Evolutionary conservation across 1,284 basidiomycete species (phyloP), one percentile per base, ranked within the genome.

Genomic region (Trametes versicolor): DNA sequence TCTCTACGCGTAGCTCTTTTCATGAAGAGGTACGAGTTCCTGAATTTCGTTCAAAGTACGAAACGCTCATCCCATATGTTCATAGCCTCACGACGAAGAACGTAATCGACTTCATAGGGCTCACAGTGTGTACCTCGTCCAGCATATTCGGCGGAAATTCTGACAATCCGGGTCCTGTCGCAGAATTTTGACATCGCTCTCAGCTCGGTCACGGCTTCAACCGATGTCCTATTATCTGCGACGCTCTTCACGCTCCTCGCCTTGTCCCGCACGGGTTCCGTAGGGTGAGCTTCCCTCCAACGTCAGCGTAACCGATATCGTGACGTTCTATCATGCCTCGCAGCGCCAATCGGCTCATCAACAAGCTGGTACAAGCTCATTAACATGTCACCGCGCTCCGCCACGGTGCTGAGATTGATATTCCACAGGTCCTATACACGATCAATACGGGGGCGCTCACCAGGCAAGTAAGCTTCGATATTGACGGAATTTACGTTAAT

Each of bases 261-360:
- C 15, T 58, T 60, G 55, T 65, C 64, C 39, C 63, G 67, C 10
- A 68, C 64, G 1, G 64, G 62, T 10, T 65, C 67, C 10, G 53
- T 50, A 51, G 67, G 67, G 67, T 68, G 29, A 27, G 67, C 54
- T 2, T 8, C 19, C 9, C 25, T 9, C 5, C 12, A 21, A 6
- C 0, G 0, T 0, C 48, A 0, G n/a, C 37, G 10, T 19, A 6
- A 25, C 3, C n/a, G 7, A 12, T 15, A 8, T 4, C 10, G 34
- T 25, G 15, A 2, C 25, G 19, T 10, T n/a, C 19, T 25, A 1
- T 5, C 19, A 34, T 4, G n/a, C 21, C 1, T 27, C 15, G 2
- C 25, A 68, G 67, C 2, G 67, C 64, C 7, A 64, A 68, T 19
- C 67, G 64, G 9, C 59, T 68, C 10, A 68, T 68, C 27, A 65